Percentiles rank a stretch among this genome's conserved stretches.
phyloP scores from a whole-genome alignment of 169 alveolate species.

The Neospora caninum region DNA sequence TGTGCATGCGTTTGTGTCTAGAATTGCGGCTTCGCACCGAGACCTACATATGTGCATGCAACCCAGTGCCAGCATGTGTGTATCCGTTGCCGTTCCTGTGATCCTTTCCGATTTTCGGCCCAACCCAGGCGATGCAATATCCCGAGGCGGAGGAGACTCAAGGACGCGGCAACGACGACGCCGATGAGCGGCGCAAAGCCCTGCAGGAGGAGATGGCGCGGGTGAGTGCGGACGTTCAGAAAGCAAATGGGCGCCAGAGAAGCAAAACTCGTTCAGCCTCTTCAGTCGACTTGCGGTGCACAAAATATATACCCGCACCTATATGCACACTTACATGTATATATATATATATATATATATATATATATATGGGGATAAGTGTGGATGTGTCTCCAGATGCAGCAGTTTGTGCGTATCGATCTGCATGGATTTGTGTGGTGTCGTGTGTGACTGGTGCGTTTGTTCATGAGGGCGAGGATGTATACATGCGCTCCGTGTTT shows the following conservation, averaged over 20 bases:
- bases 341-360: not conserved
- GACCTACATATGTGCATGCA: not conserved
- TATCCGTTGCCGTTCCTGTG: slow-evolving; percentile 46
- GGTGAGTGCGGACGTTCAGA: not conserved
- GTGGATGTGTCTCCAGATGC: not conserved
- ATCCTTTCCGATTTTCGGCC: not conserved
- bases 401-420: not conserved
- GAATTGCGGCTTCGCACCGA: not conserved
- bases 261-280: too few species aligned
- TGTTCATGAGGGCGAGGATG: not conserved
- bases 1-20: not conserved
- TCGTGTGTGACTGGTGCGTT: not conserved
- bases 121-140: slow-evolving; percentile 69
- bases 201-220: slow-evolving; percentile 54
- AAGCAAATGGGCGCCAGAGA: slow-evolving; percentile 14
- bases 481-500: too few species aligned
- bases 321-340: not conserved
- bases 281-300: too few species aligned
- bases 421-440: not conserved
- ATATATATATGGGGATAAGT: too few species aligned
- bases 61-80: not conserved
- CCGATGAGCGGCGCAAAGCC: slow-evolving; percentile 37
- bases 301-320: too few species aligned
- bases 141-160: slow-evolving; percentile 67
- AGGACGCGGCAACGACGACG: slow-evolving; percentile 1